These are phyloP conservation scores for Annona squamosa DNA, from an alignment of 164 flowering plant genomes.

Conservation along the genomic window DNA sequence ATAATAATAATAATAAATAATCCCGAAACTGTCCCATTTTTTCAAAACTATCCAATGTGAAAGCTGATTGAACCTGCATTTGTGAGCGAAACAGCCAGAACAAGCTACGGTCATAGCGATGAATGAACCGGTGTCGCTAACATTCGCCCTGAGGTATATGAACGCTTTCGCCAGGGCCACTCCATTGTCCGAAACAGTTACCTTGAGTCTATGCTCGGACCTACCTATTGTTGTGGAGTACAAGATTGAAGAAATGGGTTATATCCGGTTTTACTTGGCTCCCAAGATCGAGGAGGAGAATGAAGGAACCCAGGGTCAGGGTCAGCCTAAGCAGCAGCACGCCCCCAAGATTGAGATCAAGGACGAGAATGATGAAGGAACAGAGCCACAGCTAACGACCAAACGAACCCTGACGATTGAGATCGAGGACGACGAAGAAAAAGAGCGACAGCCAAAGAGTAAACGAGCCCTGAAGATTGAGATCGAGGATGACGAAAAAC, in stretches of 20 bases:
- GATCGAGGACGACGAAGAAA: not conserved
- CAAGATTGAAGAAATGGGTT: constrained; percentile 87
- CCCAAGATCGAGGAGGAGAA: constrained; percentile 89
- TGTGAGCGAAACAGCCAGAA: constrained; percentile 46
- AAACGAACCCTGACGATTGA: not conserved
- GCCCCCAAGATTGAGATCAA: not conserved
- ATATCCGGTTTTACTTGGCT: constrained; percentile 69
- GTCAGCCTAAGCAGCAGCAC: not conserved
- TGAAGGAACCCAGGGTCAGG: constrained; percentile 22
- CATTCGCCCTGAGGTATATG: constrained; percentile 87
- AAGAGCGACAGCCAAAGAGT: too few species aligned
- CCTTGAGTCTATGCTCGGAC: constrained; percentile 77
- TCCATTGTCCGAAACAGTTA: constrained; percentile 60
- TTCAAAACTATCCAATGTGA: too few species aligned
- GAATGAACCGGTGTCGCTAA: constrained; percentile 77
- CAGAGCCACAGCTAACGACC: not conserved
- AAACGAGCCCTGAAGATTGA: too few species aligned
- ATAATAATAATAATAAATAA: too few species aligned
- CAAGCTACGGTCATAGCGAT: constrained; percentile 77
- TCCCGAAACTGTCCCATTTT: too few species aligned
- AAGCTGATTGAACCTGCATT: not conserved
- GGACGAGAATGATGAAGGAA: not conserved
- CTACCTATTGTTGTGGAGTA: constrained; percentile 84
- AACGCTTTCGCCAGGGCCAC: constrained; percentile 87
- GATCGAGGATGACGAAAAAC: constrained; percentile 48